phyloP scores from a whole-genome alignment of 495 filamentous ascomycete species.

The Bryoglossum gracile region DNA sequence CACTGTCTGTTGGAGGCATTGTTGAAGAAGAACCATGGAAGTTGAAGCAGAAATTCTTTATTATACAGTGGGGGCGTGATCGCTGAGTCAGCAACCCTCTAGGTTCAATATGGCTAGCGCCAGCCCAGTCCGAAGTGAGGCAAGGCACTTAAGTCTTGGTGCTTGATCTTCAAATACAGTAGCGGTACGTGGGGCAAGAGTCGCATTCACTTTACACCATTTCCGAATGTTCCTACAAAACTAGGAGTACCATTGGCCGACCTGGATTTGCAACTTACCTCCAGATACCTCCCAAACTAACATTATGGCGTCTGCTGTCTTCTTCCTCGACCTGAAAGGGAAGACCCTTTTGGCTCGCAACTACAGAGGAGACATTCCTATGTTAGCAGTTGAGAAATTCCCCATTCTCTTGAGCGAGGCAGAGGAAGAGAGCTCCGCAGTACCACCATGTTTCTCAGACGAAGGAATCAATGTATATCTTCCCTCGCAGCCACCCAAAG shows the following conservation, averaged over 20 bases:
- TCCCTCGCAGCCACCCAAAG: conserved; percentile 4
- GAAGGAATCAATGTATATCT: conserved; percentile 90
- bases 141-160: conserved; percentile 13
- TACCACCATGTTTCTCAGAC: conserved; percentile 96
- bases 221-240: conserved; percentile 11
- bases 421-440: conserved; percentile 97
- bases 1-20: conserved; percentile 76
- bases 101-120: neutral
- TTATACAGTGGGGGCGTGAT: conserved; percentile 12
- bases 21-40: conserved; percentile 46
- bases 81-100: too few species aligned
- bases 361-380: conserved; percentile 97
- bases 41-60: conserved; percentile 16
- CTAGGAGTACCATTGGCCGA: conserved; percentile 8
- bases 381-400: conserved; percentile 99
- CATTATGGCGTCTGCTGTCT: conserved; percentile 92
- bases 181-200: conserved; percentile 13
- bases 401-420: conserved; percentile 94
- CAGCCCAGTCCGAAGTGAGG: neutral
- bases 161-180: neutral
- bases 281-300: neutral
- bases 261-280: neutral
- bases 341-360: conserved; percentile 99
- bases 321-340: conserved; percentile 99
- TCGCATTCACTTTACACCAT: neutral